Evolutionary conservation across 2,329 filamentous ascomycete genomes (phyloP), one percentile per base, ranked within the genome.

Genomic region (Escovopsis sp.): DNA sequence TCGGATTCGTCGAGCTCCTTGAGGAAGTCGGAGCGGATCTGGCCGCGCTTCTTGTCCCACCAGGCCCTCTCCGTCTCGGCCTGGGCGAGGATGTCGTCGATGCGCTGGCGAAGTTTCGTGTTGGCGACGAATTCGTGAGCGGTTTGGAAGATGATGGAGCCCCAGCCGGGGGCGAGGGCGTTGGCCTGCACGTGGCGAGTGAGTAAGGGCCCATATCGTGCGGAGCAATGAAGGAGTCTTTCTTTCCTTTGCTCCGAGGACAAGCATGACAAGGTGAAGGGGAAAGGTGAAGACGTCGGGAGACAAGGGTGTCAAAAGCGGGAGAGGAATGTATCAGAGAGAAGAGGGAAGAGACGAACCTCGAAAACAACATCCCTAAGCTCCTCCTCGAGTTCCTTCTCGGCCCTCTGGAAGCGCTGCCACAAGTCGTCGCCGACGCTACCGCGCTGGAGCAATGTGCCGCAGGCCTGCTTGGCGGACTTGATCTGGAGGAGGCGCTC

Each of bases 361-460:
- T 96, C 88, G 48, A 77, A 73, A 25, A 96, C 86, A 17, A 96
- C 88, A 59, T 98, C 90, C 48, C 84, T 75, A 41, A 98, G 68
- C 61, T 98, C 90, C 46, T 86, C 84, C 62, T 98, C 87, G 67
- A 96, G 92, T 61, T 98, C 90, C 64, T 92, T 87, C 70, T 98
- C 90, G 1, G 88, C 90, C 34, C 85, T 72, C 59, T 78, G 61
- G 58, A 96, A 94, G 27, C 88, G 71, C 64, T 94, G 84, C 81
- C 86, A 94, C 46, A 98, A 61, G 57, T 98, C 90, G 55, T 98
- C 90, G 12, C 90, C 88, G 2, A 98, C 86, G 51, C 85, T 93
- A 33, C 90, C 90, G 43, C 85, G 71, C 60, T 93, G 85, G 48
- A 96, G 60, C 45, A 98, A 63, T 17, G 77, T 72, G 52, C 80